A percentile compares a stretch with the other conserved stretches of the same genome.
Conservation (phyloP, 108 stramenopile genomes). For the Nitzschia sp. region DNA sequence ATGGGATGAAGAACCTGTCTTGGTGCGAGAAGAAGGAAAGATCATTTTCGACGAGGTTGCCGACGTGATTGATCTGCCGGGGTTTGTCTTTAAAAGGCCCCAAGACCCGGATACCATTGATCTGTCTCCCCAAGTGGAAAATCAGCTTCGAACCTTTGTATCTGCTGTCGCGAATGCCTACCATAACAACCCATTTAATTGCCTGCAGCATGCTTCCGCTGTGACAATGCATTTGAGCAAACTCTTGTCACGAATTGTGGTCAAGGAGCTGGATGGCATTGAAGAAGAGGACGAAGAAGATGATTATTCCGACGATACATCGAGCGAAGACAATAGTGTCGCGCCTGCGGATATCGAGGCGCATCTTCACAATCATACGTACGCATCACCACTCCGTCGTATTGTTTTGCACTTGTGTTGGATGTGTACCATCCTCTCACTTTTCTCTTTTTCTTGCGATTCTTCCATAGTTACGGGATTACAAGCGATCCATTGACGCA, state of each 20-base stretch:
- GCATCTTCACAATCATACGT: conserved; percentile 40
- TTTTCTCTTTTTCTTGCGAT: too few species aligned
- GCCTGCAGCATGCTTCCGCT: conserved; percentile 6
- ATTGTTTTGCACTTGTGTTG: too few species aligned
- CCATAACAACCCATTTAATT: conserved; percentile 18
- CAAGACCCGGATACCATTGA: conserved; percentile 11
- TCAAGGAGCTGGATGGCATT: not conserved
- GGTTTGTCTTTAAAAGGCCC: conserved; percentile 2
- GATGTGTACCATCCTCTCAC: too few species aligned
- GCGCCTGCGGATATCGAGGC: not conserved
- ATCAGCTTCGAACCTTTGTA: conserved; percentile 14
- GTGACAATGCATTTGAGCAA: conserved; percentile 10
- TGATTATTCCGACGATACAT: not conserved
- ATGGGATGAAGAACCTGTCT: conserved; percentile 15
- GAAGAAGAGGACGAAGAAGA: conserved; percentile 20
- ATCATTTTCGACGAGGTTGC: conserved; percentile 15
- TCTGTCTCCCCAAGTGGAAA: not conserved
- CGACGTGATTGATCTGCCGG: conserved; percentile 24
- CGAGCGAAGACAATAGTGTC: not conserved
- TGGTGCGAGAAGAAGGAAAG: not conserved
- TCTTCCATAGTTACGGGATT: conserved; percentile 64
- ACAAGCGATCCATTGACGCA: conserved; percentile 64
- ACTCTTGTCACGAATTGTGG: conserved; percentile 9
- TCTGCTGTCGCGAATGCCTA: conserved; percentile 18
- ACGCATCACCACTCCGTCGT: too few species aligned